Evolutionary conservation across 805 yeast genomes (phyloP).

Genomic region (Spencermartinsiella europaea): DNA sequence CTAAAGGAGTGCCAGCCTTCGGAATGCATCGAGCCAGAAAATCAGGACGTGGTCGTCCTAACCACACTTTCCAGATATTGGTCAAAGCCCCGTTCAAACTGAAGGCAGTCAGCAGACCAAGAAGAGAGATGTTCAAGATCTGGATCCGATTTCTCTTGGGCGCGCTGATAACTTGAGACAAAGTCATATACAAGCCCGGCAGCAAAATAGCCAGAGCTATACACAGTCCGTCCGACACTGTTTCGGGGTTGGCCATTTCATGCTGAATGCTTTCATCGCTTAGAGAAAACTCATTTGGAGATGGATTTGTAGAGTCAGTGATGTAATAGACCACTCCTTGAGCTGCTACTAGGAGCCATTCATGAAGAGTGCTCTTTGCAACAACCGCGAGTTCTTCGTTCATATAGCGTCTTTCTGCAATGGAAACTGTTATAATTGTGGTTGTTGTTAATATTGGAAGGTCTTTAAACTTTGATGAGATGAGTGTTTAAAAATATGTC

Average conservation of each 20-base stretch:
- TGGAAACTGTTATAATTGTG: no score
- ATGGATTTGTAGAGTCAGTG: background rate
- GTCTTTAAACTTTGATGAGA: no score
- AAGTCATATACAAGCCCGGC: constrained; percentile 20
- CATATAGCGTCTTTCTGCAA: no score
- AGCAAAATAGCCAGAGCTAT: constrained; percentile 27
- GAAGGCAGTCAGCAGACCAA: constrained; percentile 62
- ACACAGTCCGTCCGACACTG: constrained; percentile 56
- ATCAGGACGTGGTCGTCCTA: constrained; percentile 92
- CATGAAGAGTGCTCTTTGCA: background rate
- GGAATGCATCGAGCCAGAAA: constrained; percentile 83
- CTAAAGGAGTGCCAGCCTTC: constrained; percentile 46
- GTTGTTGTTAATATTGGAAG: no score
- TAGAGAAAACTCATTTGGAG: constrained; percentile 51
- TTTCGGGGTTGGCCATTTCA: constrained; percentile 72
- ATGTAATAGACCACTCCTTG: background rate
- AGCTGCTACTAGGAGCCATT: background rate
- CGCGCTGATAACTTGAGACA: constrained; percentile 27
- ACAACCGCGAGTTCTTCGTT: background rate
- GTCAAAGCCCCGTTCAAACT: constrained; percentile 59
- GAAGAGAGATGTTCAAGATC: constrained; percentile 54
- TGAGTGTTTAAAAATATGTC: no score
- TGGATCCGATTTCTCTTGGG: constrained; percentile 29
- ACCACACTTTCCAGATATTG: constrained; percentile 70
- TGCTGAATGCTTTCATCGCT: constrained; percentile 75